phyloP scores from a whole-genome alignment of 1,139 yeast species.

The Pneumocystis jirovecii region DNA sequence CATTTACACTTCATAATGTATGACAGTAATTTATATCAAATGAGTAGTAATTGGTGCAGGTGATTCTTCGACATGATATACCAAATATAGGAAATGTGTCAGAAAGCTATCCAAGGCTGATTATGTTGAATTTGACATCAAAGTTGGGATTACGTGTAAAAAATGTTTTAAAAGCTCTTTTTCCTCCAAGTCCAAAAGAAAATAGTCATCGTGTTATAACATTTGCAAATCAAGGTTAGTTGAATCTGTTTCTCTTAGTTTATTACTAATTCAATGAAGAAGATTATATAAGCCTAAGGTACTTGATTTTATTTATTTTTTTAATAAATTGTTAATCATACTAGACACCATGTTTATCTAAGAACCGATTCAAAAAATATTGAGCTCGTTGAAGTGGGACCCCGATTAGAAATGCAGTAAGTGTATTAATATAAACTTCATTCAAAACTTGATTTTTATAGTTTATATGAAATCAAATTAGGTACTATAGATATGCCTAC shows the following conservation, averaged over 20 bases:
- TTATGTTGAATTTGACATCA: constrained; percentile 81
- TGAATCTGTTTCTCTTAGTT: constrained; percentile 5
- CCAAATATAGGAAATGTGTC: constrained; percentile 73
- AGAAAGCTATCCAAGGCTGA: constrained; percentile 85
- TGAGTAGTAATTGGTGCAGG: not conserved
- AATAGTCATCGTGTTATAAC: constrained; percentile 82
- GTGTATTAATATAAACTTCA: not conserved
- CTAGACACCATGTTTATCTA: constrained; percentile 88
- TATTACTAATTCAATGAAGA: not conserved
- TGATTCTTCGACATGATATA: constrained; percentile 83
- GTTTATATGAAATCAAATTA: constrained; percentile 61
- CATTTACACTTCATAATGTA: constrained; percentile 81
- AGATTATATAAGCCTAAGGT: not conserved
- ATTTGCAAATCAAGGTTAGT: constrained; percentile 77
- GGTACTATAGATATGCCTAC: constrained; percentile 91
- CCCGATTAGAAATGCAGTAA: constrained; percentile 85
- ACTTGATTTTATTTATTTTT: not conserved
- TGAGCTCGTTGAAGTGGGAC: constrained; percentile 92
- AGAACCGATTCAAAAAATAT: constrained; percentile 62
- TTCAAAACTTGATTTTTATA: not conserved
- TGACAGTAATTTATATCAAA: not conserved
- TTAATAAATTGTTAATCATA: constrained; percentile 26
- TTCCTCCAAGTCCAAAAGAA: constrained; percentile 92
- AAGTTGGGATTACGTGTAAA: constrained; percentile 72
- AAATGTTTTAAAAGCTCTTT: constrained; percentile 67